These are phyloP conservation scores for Candida verbasci DNA, from an alignment of 805 yeast genomes.

Conservation along the genomic window DNA sequence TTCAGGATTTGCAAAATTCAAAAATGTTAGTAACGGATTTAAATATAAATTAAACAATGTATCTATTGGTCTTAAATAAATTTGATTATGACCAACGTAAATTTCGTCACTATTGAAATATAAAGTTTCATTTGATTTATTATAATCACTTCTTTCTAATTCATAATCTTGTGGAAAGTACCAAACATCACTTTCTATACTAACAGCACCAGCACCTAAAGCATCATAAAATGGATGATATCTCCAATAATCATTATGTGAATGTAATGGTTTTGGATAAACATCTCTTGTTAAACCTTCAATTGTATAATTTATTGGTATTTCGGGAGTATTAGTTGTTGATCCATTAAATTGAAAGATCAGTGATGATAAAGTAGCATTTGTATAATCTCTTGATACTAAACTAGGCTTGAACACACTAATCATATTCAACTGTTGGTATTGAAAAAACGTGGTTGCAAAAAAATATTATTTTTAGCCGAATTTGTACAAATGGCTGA, in stretches of 20 bases:
- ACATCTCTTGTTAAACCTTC: slow-evolving; percentile 34
- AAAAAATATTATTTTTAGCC: no score
- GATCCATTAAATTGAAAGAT: slow-evolving; percentile 2
- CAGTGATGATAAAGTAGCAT: no score
- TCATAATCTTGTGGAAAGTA: slow-evolving; percentile 30
- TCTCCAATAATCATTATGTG: slow-evolving; percentile 73
- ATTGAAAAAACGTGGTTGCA: slow-evolving; percentile 5
- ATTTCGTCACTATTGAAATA: slow-evolving; percentile 28
- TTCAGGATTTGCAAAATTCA: slow-evolving; percentile 45
- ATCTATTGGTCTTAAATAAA: slow-evolving; percentile 38
- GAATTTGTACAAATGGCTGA: no score
- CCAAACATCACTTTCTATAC: slow-evolving; percentile 71
- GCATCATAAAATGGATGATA: slow-evolving; percentile 56
- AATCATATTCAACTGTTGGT: slow-evolving; percentile 1
- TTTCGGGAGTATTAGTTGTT: slow-evolving; percentile 12
- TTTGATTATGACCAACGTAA: slow-evolving; percentile 61
- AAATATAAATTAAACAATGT: slow-evolving; percentile 51
- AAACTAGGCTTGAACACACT: slow-evolving; percentile 12
- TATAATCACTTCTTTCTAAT: slow-evolving; percentile 22
- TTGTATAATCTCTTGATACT: slow-evolving; percentile 13
- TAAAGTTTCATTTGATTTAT: slow-evolving; percentile 14
- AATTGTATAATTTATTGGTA: slow-evolving; percentile 17
- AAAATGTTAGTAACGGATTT: slow-evolving; percentile 45
- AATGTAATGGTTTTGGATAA: slow-evolving; percentile 46
- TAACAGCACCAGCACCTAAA: slow-evolving; percentile 46